Percentiles rank a stretch among this genome's conserved stretches.
Conservation (phyloP, 441 rosid genomes). For the Breynia disticha region DNA sequence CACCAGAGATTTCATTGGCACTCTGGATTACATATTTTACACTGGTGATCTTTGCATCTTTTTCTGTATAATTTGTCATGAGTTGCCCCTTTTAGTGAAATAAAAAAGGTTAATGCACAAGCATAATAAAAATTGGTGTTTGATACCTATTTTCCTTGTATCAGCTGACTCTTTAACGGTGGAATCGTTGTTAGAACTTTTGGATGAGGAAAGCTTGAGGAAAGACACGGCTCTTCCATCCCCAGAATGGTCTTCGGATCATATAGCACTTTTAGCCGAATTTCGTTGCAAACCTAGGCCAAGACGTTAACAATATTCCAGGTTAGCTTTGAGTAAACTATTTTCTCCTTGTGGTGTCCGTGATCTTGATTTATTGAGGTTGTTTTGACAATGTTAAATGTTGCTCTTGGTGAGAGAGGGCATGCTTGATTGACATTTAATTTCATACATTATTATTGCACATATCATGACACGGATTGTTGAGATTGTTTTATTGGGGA, state of each 20-base stretch:
- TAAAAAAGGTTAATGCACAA: background rate
- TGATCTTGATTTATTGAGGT: too few species aligned
- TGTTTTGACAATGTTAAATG: too few species aligned
- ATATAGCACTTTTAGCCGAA: slow-evolving; percentile 94
- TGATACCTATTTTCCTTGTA: slow-evolving; percentile 7
- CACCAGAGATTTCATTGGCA: slow-evolving; percentile 94
- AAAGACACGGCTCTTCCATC: slow-evolving; percentile 99
- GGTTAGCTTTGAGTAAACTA: too few species aligned
- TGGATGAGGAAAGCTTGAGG: slow-evolving; percentile 97
- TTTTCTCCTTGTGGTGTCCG: too few species aligned
- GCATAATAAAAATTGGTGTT: background rate
- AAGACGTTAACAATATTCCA: slow-evolving; percentile 68
- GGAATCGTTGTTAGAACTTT: slow-evolving; percentile 83
- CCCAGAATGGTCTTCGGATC: slow-evolving; percentile 99
- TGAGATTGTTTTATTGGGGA: too few species aligned
- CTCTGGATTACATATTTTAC: slow-evolving; percentile 96
- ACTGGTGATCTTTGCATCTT: slow-evolving; percentile 42
- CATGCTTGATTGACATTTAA: too few species aligned
- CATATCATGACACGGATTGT: too few species aligned
- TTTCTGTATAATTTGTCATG: too few species aligned
- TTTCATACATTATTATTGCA: too few species aligned
- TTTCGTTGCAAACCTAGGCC: slow-evolving; percentile 91
- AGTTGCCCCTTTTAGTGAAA: slow-evolving; percentile 1
- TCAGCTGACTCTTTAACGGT: slow-evolving; percentile 93
- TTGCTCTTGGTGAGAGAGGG: too few species aligned